These are phyloP conservation scores for Syncephalis fuscata DNA, from an alignment of 371 early-diverging fungal genomes.

Conservation along the genomic window DNA sequence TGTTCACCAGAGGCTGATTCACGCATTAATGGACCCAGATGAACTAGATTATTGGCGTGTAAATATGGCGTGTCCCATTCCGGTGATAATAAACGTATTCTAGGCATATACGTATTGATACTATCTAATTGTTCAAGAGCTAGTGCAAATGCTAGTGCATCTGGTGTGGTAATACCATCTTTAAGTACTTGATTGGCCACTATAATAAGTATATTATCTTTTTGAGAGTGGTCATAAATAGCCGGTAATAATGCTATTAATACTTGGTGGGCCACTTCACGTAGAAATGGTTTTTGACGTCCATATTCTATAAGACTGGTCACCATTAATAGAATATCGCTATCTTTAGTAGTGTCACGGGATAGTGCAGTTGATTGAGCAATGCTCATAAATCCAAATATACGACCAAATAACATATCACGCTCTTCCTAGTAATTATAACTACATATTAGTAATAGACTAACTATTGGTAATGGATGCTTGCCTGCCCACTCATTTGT, in stretches of 20 bases:
- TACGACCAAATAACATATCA: slow-evolving; percentile 75
- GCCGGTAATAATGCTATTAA: slow-evolving; percentile 35
- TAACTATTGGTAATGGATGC: no score
- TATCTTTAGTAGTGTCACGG: slow-evolving; percentile 36
- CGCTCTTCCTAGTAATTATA: slow-evolving; percentile 49
- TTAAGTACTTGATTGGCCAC: no score
- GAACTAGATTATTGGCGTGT: slow-evolving; percentile 16
- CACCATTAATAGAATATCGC: slow-evolving; percentile 45
- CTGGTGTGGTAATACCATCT: no score
- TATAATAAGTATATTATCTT: no score
- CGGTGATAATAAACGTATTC: no score
- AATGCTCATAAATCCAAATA: slow-evolving; percentile 75
- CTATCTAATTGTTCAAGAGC: no score
- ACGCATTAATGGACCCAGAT: neutral
- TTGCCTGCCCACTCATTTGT: slow-evolving; percentile 9
- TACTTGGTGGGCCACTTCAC: slow-evolving; percentile 55
- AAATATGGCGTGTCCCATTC: neutral
- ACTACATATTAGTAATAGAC: no score
- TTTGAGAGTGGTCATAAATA: no score
- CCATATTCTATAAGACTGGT: slow-evolving; percentile 46
- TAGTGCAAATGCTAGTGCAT: no score
- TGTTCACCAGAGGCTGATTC: neutral
- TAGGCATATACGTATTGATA: no score
- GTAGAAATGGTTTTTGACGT: slow-evolving; percentile 51
- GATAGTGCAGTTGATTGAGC: slow-evolving; percentile 61